These are phyloP conservation scores for Colletotrichum cereale DNA, from an alignment of 2,329 filamentous ascomycete genomes.

Conservation along the genomic window DNA sequence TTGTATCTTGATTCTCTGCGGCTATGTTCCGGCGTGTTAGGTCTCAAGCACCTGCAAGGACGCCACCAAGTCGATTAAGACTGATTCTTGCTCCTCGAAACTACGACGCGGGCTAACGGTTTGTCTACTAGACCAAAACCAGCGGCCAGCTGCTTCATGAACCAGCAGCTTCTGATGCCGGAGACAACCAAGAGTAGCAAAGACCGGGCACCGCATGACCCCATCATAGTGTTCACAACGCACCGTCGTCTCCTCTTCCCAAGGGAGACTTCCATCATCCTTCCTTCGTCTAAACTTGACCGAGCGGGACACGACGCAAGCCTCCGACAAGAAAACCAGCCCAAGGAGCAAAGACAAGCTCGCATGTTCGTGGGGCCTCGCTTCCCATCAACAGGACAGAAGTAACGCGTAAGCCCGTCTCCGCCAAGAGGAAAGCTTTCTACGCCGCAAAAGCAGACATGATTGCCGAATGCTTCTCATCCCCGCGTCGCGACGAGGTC, in stretches of 20 bases:
- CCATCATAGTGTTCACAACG: neutral
- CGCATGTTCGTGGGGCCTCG: too few relatives aligned
- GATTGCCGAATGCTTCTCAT: conserved; percentile 1
- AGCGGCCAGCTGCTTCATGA: neutral
- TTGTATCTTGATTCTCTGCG: conserved; percentile 17
- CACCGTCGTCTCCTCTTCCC: neutral
- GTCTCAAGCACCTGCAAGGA: conserved; percentile 8
- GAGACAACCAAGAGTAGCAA: neutral
- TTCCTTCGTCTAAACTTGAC: neutral
- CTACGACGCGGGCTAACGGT: conserved; percentile 7
- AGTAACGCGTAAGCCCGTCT: conserved; percentile 21
- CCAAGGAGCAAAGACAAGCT: neutral
- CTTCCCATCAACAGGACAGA: conserved; percentile 12
- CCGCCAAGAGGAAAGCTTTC: conserved; percentile 23
- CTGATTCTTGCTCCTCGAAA: conserved; percentile 16
- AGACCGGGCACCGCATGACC: neutral
- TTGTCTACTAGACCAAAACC: conserved; percentile 9
- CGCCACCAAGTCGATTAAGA: conserved; percentile 16
- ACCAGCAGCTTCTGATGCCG: neutral
- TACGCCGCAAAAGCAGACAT: conserved; percentile 27
- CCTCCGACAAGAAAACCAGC: neutral
- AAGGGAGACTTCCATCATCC: neutral
- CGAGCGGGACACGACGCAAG: too few relatives aligned
- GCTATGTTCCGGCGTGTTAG: neutral
- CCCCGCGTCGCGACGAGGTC: conserved; percentile 1